Percentiles rank a stretch among this genome's conserved stretches.
These are phyloP conservation scores for Halteria grandinella DNA, from an alignment of 73 alveolate genomes.

Conservation along the genomic window DNA sequence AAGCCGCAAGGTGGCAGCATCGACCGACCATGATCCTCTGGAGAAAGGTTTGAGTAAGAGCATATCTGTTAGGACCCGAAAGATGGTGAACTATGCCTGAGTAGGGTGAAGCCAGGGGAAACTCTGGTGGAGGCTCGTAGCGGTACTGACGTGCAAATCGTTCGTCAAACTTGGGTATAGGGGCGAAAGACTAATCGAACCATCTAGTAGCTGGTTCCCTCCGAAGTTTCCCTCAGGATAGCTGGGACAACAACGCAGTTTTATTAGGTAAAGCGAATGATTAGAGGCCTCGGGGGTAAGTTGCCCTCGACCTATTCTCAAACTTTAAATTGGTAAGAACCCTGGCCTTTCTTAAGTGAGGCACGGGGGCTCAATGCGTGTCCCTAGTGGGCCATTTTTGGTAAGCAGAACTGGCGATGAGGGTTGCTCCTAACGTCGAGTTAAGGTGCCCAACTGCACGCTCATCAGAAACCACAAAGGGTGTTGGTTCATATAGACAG, in stretches of 20 bases:
- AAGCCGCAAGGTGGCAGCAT: conserved; percentile 79
- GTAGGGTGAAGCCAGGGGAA: conserved; percentile 97
- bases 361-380: conserved; percentile 86
- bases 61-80: conserved; percentile 98
- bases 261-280: conserved; percentile 97
- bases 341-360: conserved; percentile 70
- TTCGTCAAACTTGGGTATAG: conserved; percentile 99
- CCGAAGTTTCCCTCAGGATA: conserved; percentile 99
- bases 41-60: conserved; percentile 90
- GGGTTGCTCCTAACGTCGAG: conserved; percentile 98
- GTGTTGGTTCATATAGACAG: conserved; percentile 95
- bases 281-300: conserved; percentile 92
- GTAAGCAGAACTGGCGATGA: conserved; percentile 99
- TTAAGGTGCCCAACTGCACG: conserved; percentile 97
- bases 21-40: conserved; percentile 90
- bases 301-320: conserved; percentile 96
- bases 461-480: conserved; percentile 96
- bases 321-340: conserved; percentile 94
- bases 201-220: conserved; percentile 99
- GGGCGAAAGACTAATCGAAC: conserved; percentile 99
- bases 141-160: conserved; percentile 99
- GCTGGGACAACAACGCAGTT: conserved; percentile 96
- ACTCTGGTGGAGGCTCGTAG: conserved; percentile 96
- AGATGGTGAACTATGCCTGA: conserved; percentile 99
- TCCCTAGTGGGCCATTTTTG: conserved; percentile 99